These are phyloP conservation scores for Bathelium albidoporum DNA, from an alignment of 495 filamentous ascomycete genomes.

Conservation along the genomic window DNA sequence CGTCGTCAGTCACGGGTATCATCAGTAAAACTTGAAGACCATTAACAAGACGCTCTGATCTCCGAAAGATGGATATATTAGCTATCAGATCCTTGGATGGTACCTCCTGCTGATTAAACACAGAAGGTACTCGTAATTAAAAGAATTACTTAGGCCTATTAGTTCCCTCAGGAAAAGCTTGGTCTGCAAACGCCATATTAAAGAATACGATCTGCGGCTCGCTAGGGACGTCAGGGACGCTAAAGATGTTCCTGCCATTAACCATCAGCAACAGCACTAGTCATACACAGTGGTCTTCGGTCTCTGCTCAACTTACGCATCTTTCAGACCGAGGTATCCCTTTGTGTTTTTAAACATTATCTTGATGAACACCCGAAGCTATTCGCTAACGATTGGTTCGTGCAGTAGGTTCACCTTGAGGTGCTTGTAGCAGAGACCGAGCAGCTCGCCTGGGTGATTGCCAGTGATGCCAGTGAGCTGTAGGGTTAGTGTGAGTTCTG, in stretches of 20 bases:
- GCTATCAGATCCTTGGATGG: neutral
- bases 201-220: slow-evolving; percentile 4
- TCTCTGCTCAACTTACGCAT: slow-evolving; percentile 4
- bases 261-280: neutral
- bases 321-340: slow-evolving; percentile 9
- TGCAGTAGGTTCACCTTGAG: slow-evolving; percentile 8
- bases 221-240: slow-evolving; percentile 5
- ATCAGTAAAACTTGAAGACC: neutral
- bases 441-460: slow-evolving; percentile 1
- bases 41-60: neutral
- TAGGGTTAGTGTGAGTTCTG: neutral
- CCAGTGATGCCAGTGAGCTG: slow-evolving; percentile 5
- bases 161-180: neutral
- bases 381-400: slow-evolving; percentile 7
- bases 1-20: neutral
- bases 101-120: slow-evolving; percentile 2
- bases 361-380: slow-evolving; percentile 4
- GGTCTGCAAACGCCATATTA: slow-evolving; percentile 2
- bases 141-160: neutral
- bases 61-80: neutral
- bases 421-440: slow-evolving; percentile 3
- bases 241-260: slow-evolving; percentile 2
- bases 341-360: slow-evolving; percentile 9
- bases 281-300: neutral
- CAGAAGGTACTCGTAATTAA: neutral